Evolutionary conservation across 2,329 filamentous ascomycete genomes (phyloP).

Genomic region (Phyllosticta citrichinensis): DNA sequence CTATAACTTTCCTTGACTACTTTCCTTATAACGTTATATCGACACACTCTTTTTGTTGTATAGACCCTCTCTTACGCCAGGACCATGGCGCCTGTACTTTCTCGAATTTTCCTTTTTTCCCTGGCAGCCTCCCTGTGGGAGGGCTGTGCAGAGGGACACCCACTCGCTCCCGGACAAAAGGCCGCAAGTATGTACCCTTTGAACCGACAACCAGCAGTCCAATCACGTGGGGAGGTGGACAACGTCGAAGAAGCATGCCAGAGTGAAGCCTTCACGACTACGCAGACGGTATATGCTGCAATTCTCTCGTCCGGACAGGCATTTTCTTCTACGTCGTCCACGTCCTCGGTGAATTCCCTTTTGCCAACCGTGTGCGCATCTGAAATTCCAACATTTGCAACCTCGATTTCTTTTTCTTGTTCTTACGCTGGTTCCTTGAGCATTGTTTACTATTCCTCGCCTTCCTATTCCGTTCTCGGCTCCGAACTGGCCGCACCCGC

Average conservation of each 20-base stretch:
- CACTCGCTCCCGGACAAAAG: neutral
- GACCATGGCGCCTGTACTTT: neutral
- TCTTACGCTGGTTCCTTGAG: neutral
- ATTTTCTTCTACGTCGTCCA: neutral
- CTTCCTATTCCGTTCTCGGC: neutral
- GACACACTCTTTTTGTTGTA: neutral
- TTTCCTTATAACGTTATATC: neutral
- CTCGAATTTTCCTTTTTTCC: neutral
- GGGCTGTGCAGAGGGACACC: neutral
- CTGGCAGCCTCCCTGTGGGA: neutral
- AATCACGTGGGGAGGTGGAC: neutral
- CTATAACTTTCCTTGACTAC: neutral
- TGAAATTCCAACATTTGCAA: neutral
- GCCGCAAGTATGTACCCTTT: conserved; percentile 3
- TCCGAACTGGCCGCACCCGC: neutral
- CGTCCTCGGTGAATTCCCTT: neutral
- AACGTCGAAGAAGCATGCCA: neutral
- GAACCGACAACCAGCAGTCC: neutral
- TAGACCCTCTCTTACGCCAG: neutral
- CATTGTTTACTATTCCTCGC: neutral
- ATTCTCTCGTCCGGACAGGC: neutral
- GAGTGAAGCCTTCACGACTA: neutral
- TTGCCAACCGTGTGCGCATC: neutral
- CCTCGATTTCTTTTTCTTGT: neutral
- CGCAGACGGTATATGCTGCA: conserved; percentile 1